phyloP scores from a whole-genome alignment of 768 basidiomycete genomes.

The Russula brevipes region DNA sequence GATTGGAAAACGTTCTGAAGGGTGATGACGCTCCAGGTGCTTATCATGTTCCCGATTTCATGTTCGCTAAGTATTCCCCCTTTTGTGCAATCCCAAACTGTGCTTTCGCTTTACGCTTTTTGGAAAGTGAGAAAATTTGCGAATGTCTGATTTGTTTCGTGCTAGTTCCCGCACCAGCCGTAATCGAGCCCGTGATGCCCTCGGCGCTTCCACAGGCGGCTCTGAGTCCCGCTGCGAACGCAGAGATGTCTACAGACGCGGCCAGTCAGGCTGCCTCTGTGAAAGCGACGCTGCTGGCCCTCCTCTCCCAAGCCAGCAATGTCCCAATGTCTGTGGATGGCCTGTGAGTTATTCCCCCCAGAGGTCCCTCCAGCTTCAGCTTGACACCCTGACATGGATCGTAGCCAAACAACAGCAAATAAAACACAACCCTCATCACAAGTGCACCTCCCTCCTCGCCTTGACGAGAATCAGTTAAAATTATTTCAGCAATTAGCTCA shows the following conservation, averaged over 20 bases:
- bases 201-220: constrained; percentile 23
- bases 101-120: constrained; percentile 42
- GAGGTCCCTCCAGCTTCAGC: not conserved
- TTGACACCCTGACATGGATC: not conserved
- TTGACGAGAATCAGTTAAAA: constrained; percentile 57
- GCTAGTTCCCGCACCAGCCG: constrained; percentile 24
- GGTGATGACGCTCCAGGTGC: constrained; percentile 74
- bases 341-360: constrained; percentile 34
- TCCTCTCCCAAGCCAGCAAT: constrained; percentile 63
- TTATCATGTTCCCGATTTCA: constrained; percentile 56
- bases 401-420: constrained; percentile 63
- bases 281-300: constrained; percentile 62
- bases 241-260: constrained; percentile 31
- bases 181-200: constrained; percentile 20
- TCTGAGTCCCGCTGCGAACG: constrained; percentile 20
- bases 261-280: constrained; percentile 35
- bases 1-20: constrained; percentile 64
- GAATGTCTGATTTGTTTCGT: constrained; percentile 43
- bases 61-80: constrained; percentile 80
- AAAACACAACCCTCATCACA: constrained; percentile 32
- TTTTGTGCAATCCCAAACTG: constrained; percentile 63
- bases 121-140: constrained; percentile 56
- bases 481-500: constrained; percentile 74
- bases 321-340: constrained; percentile 33
- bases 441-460: constrained; percentile 33